Conservation (phyloP, 192 early-diverging fungal genomes). For the Coemansia sp. region DNA sequence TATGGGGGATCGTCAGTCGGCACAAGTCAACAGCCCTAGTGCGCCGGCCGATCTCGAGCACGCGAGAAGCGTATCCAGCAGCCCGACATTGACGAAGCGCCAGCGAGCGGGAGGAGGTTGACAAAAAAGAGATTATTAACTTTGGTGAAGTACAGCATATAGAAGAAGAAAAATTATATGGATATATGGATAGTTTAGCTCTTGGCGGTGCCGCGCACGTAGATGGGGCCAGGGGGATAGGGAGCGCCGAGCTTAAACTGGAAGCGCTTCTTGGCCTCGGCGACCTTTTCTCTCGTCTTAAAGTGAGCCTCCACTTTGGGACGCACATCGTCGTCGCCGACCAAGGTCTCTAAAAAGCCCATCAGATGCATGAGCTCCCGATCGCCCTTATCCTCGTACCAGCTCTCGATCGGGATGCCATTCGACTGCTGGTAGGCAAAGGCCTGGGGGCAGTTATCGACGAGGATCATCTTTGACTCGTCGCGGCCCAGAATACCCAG, state of each 20-base stretch:
- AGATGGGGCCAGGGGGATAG: conserved; percentile 15
- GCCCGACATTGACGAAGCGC: conserved; percentile 23
- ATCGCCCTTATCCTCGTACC: conserved; percentile 73
- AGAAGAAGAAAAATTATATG: neutral
- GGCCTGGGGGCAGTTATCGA: conserved; percentile 77
- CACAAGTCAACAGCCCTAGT: neutral
- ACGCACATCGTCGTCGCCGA: conserved; percentile 69
- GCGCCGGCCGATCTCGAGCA: neutral
- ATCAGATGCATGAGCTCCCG: conserved; percentile 65
- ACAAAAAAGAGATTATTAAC: neutral
- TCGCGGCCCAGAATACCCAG: conserved; percentile 70
- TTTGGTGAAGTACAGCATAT: conserved; percentile 2
- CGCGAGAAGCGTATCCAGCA: neutral
- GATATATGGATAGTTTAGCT: neutral
- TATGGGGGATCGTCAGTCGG: neutral
- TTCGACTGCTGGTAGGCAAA: conserved; percentile 77
- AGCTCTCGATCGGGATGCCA: conserved; percentile 72
- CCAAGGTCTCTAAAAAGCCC: conserved; percentile 63
- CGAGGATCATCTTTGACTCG: conserved; percentile 62
- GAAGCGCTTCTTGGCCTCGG: conserved; percentile 43
- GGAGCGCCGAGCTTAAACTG: conserved; percentile 12
- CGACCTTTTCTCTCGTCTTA: conserved; percentile 51
- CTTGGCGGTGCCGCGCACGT: conserved; percentile 7
- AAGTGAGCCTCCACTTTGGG: conserved; percentile 63
- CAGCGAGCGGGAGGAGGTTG: conserved; percentile 4